These are phyloP conservation scores for Rhynchosporium graminicola DNA, from an alignment of 2,329 filamentous ascomycete genomes.

Conservation along the genomic window DNA sequence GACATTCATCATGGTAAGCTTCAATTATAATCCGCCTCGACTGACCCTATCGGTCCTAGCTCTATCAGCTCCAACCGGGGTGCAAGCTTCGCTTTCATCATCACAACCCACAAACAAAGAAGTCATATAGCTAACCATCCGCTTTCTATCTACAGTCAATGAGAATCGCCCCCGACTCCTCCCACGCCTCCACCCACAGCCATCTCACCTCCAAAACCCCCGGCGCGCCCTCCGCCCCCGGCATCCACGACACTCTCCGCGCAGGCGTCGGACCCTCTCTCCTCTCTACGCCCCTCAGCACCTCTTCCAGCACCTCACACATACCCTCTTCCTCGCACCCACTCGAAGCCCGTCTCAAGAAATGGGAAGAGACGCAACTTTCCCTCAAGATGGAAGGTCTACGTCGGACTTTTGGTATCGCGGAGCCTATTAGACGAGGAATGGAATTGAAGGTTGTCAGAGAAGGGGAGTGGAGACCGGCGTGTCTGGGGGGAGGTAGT, in stretches of 20 bases:
- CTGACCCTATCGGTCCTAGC: too few relatives aligned
- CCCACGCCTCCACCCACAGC: slow-evolving; percentile 65
- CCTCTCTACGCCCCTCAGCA: slow-evolving; percentile 49
- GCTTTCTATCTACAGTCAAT: slow-evolving; percentile 67
- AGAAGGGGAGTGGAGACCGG: slow-evolving; percentile 77
- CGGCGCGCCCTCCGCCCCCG: slow-evolving; percentile 85
- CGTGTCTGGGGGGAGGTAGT: slow-evolving; percentile 58
- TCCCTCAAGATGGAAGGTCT: slow-evolving; percentile 84
- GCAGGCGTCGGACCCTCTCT: slow-evolving; percentile 71
- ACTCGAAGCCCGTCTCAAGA: slow-evolving; percentile 83
- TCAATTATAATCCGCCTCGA: not conserved
- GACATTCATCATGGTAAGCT: slow-evolving; percentile 34
- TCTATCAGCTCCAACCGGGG: not conserved
- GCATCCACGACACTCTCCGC: slow-evolving; percentile 91
- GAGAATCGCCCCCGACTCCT: slow-evolving; percentile 77
- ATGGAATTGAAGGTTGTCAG: slow-evolving; percentile 94
- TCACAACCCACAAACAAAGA: not conserved
- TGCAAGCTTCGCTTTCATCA: not conserved
- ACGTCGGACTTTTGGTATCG: slow-evolving; percentile 84
- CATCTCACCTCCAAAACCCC: slow-evolving; percentile 59
- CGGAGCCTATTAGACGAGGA: slow-evolving; percentile 85
- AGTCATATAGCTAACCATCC: slow-evolving; percentile 6
- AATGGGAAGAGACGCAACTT: slow-evolving; percentile 91
- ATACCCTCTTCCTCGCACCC: slow-evolving; percentile 70
- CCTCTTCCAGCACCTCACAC: slow-evolving; percentile 34